These are phyloP conservation scores for Tetrahymena elliotti DNA, from an alignment of 73 alveolate species.

Conservation along the genomic window DNA sequence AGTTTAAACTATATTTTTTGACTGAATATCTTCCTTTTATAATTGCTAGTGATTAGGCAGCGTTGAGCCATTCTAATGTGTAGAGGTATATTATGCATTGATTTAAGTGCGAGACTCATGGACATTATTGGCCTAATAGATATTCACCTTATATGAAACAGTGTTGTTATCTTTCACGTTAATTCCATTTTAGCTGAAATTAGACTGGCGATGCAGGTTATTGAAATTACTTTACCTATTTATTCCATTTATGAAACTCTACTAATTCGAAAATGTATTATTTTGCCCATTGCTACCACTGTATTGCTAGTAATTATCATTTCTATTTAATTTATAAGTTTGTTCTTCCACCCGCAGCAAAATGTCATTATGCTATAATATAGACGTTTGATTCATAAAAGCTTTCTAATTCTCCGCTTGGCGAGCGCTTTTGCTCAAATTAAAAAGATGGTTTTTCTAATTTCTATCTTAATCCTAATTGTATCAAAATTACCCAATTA, in stretches of 20 bases:
- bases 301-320: neutral
- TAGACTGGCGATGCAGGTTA: neutral
- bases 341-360: neutral
- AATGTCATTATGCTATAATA: neutral
- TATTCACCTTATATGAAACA: neutral
- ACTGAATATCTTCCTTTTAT: neutral
- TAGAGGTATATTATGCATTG: neutral
- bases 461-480: neutral
- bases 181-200: neutral
- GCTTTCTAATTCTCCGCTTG: neutral
- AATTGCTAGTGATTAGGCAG: neutral
- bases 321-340: neutral
- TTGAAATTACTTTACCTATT: neutral
- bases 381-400: neutral
- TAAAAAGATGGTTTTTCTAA: neutral
- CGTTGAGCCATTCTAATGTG: neutral
- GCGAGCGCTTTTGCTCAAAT: neutral
- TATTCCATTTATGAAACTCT: neutral
- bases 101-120: neutral
- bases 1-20: neutral
- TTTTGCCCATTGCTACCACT: neutral
- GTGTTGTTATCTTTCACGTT: neutral
- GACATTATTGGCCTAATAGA: neutral
- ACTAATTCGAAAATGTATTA: neutral
- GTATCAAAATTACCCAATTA: neutral